A percentile compares a stretch with the other conserved stretches of the same genome.
Conservation (phyloP, 768 basidiomycete species). For the Tulasnella calospora region DNA sequence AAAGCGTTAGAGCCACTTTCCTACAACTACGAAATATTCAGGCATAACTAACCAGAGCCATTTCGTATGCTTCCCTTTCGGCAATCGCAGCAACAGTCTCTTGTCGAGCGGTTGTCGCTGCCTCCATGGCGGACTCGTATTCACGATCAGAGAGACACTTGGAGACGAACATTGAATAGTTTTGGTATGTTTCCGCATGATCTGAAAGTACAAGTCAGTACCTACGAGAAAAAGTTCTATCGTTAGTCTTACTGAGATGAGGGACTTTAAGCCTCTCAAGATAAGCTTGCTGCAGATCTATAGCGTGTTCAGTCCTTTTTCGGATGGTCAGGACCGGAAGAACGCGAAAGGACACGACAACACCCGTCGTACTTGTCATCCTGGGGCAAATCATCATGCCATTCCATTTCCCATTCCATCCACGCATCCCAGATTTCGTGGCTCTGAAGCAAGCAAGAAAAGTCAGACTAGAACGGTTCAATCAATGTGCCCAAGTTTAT, state of each 20-base stretch:
- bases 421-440: slow-evolving; percentile 65
- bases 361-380: neutral
- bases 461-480: neutral
- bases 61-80: slow-evolving; percentile 60
- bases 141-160: slow-evolving; percentile 63
- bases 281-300: slow-evolving; percentile 53
- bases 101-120: slow-evolving; percentile 67
- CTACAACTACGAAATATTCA: neutral
- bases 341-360: neutral
- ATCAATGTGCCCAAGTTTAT: neutral
- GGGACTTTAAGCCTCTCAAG: slow-evolving; percentile 68
- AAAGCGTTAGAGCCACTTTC: neutral
- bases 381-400: slow-evolving; percentile 37
- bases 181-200: slow-evolving; percentile 73
- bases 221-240: neutral
- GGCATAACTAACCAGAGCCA: slow-evolving; percentile 48
- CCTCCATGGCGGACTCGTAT: slow-evolving; percentile 71
- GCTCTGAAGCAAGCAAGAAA: slow-evolving; percentile 45
- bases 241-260: slow-evolving; percentile 56
- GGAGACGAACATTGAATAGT: slow-evolving; percentile 87
- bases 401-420: slow-evolving; percentile 68
- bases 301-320: slow-evolving; percentile 44
- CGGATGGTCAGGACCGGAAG: neutral
- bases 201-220: slow-evolving; percentile 44
- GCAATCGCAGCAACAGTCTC: slow-evolving; percentile 57